Conservation (phyloP, 177 flowering plant genomes). For the Vitis hybrid region DNA sequence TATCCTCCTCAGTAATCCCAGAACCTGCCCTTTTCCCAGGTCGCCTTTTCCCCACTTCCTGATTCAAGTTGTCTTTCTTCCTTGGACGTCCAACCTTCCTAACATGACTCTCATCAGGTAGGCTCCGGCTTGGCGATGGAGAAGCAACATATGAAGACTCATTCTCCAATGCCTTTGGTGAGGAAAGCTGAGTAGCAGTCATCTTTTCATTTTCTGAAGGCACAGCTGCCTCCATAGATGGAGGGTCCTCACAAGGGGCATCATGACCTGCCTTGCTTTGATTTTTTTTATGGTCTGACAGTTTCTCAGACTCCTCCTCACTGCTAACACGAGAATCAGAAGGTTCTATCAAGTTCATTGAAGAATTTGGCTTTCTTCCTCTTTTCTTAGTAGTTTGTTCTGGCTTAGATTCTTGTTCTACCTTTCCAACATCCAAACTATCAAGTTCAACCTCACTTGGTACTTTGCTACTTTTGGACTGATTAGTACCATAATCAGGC, state of each 20-base stretch:
- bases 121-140: slow-evolving; percentile 23
- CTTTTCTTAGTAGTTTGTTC: slow-evolving; percentile 28
- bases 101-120: slow-evolving; percentile 27
- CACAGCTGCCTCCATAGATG: slow-evolving; percentile 23
- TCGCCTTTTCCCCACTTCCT: slow-evolving; percentile 15
- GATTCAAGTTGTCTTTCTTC: slow-evolving; percentile 18
- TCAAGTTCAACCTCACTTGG: slow-evolving; percentile 24
- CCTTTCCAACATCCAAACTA: slow-evolving; percentile 18
- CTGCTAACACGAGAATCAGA: slow-evolving; percentile 31
- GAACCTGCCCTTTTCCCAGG: slow-evolving; percentile 23
- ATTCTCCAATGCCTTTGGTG: slow-evolving; percentile 26
- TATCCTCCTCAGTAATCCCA: slow-evolving; percentile 22
- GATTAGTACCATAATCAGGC: slow-evolving; percentile 14
- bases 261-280: slow-evolving; percentile 17
- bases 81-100: slow-evolving; percentile 31
- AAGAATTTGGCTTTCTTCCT: slow-evolving; percentile 28
- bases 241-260: slow-evolving; percentile 25
- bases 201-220: slow-evolving; percentile 35
- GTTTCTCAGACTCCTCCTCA: slow-evolving; percentile 32
- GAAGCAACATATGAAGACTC: slow-evolving; percentile 31
- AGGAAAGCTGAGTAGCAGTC: slow-evolving; percentile 13
- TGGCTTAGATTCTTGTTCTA: slow-evolving; percentile 17
- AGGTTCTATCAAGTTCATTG: slow-evolving; percentile 23
- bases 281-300: slow-evolving; percentile 18
- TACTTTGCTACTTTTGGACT: slow-evolving; percentile 13